These are phyloP conservation scores for Trichocladium antarcticum DNA, from an alignment of 495 filamentous ascomycete genomes.

Conservation along the genomic window DNA sequence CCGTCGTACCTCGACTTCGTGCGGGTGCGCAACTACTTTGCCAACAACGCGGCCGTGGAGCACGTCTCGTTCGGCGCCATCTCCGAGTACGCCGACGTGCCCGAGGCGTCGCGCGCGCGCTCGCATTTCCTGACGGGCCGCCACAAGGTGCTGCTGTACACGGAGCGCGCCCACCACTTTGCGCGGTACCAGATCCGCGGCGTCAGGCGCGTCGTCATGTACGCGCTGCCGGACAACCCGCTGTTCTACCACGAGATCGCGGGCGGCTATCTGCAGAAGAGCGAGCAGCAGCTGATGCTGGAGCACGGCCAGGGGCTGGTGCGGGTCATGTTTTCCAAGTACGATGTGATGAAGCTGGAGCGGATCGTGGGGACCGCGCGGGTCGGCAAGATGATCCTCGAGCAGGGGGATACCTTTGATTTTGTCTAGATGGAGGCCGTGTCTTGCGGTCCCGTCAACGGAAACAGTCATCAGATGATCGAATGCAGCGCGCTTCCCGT, in stretches of 20 bases:
- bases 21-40: conserved; percentile 80
- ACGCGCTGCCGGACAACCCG: conserved; percentile 80
- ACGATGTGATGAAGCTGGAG: conserved; percentile 81
- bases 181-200: conserved; percentile 68
- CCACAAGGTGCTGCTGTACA: conserved; percentile 77
- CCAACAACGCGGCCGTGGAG: conserved; percentile 54
- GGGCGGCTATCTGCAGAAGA: conserved; percentile 51
- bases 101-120: conserved; percentile 68
- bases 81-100: conserved; percentile 70
- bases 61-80: conserved; percentile 72
- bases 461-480: no score
- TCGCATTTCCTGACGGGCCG: conserved; percentile 77
- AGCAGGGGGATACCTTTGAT: conserved; percentile 82
- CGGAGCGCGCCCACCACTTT: conserved; percentile 91
- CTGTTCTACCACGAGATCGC: conserved; percentile 81
- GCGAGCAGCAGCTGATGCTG: conserved; percentile 42
- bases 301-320: conserved; percentile 46
- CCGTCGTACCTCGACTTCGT: conserved; percentile 91
- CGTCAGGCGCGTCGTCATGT: conserved; percentile 70
- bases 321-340: conserved; percentile 69
- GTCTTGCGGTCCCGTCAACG: no score
- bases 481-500: not conserved
- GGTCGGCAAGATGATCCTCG: conserved; percentile 62
- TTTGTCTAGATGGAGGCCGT: conserved; percentile 34
- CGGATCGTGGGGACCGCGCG: conserved; percentile 72